Evolutionary conservation across 2,329 filamentous ascomycete genomes (phyloP).

Genomic region (Hysterium pulicare): DNA sequence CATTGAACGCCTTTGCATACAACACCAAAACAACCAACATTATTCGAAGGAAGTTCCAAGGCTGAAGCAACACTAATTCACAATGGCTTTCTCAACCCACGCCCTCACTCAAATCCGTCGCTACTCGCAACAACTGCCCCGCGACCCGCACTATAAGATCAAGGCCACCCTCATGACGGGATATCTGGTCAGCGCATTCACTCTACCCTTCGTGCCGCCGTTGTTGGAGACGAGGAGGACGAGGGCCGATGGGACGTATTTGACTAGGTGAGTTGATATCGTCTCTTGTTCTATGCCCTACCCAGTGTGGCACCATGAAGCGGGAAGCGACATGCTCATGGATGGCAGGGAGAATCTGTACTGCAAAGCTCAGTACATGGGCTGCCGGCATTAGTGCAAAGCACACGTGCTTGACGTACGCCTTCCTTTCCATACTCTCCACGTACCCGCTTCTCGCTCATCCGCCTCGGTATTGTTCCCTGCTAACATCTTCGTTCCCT

Average conservation of each 20-base stretch:
- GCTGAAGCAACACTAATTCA: constrained; percentile 4
- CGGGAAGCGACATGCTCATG: constrained; percentile 3
- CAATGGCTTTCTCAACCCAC: constrained; percentile 31
- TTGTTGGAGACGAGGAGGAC: constrained; percentile 35
- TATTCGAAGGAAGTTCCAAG: no score
- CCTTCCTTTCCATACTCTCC: neutral
- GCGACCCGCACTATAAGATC: constrained; percentile 33
- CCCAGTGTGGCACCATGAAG: neutral
- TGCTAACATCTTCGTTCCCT: neutral
- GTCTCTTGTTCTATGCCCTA: constrained; percentile 1
- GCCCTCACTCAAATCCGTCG: constrained; percentile 29
- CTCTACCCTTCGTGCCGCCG: constrained; percentile 39
- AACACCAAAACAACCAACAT: no score
- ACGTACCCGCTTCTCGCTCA: neutral
- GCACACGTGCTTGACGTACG: neutral
- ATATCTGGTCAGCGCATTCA: constrained; percentile 37
- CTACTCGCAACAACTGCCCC: constrained; percentile 33
- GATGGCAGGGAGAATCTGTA: constrained; percentile 22
- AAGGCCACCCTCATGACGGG: constrained; percentile 35
- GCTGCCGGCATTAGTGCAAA: constrained; percentile 8
- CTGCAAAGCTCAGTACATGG: constrained; percentile 24
- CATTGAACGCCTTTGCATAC: no score
- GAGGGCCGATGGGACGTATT: constrained; percentile 34
- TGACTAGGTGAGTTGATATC: constrained; percentile 32
- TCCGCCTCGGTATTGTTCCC: neutral